Evolutionary conservation across 768 basidiomycete genomes (phyloP).

Genomic region (Panaeolus cyanescens): DNA sequence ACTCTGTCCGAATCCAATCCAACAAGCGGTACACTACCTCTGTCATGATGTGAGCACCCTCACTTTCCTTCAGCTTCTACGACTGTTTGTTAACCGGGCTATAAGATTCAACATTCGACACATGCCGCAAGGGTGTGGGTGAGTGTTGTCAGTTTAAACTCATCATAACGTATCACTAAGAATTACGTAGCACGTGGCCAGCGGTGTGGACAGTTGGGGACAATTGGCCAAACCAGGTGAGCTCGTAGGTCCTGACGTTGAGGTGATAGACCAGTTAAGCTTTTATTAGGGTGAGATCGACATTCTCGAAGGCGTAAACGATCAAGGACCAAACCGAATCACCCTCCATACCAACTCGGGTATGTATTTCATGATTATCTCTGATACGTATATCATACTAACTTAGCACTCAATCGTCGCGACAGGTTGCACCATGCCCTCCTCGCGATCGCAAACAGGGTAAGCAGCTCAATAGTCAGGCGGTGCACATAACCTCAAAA

Average conservation of each 20-base stretch:
- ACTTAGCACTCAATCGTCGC: background rate
- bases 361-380: slow-evolving; percentile 13
- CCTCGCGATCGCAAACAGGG: slow-evolving; percentile 47
- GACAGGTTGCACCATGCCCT: slow-evolving; percentile 56
- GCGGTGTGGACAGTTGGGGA: slow-evolving; percentile 56
- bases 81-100: background rate
- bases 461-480: slow-evolving; percentile 19
- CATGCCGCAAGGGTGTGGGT: slow-evolving; percentile 41
- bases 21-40: slow-evolving; percentile 52
- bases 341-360: slow-evolving; percentile 50
- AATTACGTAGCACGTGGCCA: slow-evolving; percentile 40
- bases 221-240: slow-evolving; percentile 49
- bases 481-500: background rate
- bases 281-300: slow-evolving; percentile 39
- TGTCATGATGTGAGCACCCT: slow-evolving; percentile 46
- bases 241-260: background rate
- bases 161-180: background rate
- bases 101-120: slow-evolving; percentile 40
- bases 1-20: slow-evolving; percentile 53
- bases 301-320: slow-evolving; percentile 43
- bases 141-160: slow-evolving; percentile 10
- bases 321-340: slow-evolving; percentile 35
- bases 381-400: background rate
- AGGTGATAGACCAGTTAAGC: background rate
- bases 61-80: background rate